Conservation (phyloP, 2,329 filamentous ascomycete genomes). For the Decorospora gaudefroyi region DNA sequence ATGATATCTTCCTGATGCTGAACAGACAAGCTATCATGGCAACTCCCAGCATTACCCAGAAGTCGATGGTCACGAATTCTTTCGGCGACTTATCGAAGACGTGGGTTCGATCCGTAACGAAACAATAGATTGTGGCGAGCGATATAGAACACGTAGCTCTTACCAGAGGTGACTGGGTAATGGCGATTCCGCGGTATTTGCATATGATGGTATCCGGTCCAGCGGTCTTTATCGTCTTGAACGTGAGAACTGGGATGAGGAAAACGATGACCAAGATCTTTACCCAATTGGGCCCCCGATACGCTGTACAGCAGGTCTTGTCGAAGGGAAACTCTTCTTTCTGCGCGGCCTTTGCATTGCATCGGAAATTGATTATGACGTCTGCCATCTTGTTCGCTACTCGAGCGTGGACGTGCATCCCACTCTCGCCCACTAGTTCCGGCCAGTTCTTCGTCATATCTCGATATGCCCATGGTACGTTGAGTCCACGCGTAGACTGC, state of each 20-base stretch:
- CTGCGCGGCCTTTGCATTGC: slow-evolving; percentile 54
- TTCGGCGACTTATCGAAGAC: slow-evolving; percentile 59
- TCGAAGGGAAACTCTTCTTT: slow-evolving; percentile 52
- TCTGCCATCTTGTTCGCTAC: slow-evolving; percentile 58
- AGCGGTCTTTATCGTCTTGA: not conserved
- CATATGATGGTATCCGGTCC: not conserved
- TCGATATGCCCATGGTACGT: slow-evolving; percentile 50
- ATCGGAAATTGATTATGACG: slow-evolving; percentile 59
- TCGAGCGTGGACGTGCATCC: slow-evolving; percentile 55
- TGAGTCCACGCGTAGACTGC: slow-evolving; percentile 45
- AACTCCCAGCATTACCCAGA: slow-evolving; percentile 38
- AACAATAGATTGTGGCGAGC: slow-evolving; percentile 50
- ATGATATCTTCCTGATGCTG: not conserved
- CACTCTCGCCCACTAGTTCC: slow-evolving; percentile 53
- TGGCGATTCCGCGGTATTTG: not conserved
- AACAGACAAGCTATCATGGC: slow-evolving; percentile 35
- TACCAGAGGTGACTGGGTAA: not conserved
- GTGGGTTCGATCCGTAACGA: slow-evolving; percentile 59
- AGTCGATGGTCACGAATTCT: slow-evolving; percentile 48
- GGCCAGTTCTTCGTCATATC: slow-evolving; percentile 52
- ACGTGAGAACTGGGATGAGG: slow-evolving; percentile 28
- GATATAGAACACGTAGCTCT: slow-evolving; percentile 5
- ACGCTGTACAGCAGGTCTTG: slow-evolving; percentile 59
- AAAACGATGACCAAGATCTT: slow-evolving; percentile 44
- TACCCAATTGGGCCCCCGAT: slow-evolving; percentile 46